phyloP scores from a whole-genome alignment of 805 yeast genomes.

The Torulaspora indica region DNA sequence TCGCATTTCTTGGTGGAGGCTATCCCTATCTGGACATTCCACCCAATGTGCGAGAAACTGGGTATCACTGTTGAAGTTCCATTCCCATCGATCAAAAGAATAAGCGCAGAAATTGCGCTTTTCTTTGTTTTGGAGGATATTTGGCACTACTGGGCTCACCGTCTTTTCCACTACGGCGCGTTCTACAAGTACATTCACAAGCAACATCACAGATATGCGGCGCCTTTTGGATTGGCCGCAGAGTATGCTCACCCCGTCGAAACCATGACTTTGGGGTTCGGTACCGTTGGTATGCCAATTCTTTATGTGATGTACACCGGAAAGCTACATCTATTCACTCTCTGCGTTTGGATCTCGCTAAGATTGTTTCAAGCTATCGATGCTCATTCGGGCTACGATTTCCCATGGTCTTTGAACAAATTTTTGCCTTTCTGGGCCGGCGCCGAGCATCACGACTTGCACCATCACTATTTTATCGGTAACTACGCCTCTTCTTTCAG shows the following conservation, averaged over 20 bases:
- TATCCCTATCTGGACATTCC: constrained; percentile 95
- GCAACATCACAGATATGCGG: constrained; percentile 96
- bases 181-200: constrained; percentile 93
- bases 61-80: constrained; percentile 80
- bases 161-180: constrained; percentile 80
- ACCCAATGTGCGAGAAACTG: constrained; percentile 77
- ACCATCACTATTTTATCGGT: constrained; percentile 93
- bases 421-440: constrained; percentile 97
- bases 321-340: constrained; percentile 81
- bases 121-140: constrained; percentile 86
- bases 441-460: constrained; percentile 96
- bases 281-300: constrained; percentile 94
- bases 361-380: constrained; percentile 96
- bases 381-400: constrained; percentile 96
- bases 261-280: constrained; percentile 84
- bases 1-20: constrained; percentile 93
- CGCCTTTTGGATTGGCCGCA: constrained; percentile 95
- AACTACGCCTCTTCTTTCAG: constrained; percentile 93
- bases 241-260: constrained; percentile 97
- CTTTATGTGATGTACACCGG: constrained; percentile 72
- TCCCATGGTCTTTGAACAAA: constrained; percentile 93
- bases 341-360: constrained; percentile 79
- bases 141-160: constrained; percentile 97
- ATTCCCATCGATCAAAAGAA: constrained; percentile 63
- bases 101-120: constrained; percentile 60